Conservation (phyloP, 2,329 filamentous ascomycete genomes). For the Penicillium freii region DNA sequence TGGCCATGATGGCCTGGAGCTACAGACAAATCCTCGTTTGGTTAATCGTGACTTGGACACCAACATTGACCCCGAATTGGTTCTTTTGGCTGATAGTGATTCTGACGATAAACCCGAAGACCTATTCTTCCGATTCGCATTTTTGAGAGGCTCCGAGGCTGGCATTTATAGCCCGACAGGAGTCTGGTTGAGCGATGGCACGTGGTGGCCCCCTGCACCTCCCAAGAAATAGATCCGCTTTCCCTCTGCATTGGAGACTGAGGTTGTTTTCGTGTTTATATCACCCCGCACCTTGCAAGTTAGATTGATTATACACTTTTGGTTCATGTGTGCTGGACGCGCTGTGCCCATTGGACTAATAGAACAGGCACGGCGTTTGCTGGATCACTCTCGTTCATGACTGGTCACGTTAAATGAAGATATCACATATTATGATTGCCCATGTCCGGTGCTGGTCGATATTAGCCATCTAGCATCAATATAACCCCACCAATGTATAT, state of each 20-base stretch:
- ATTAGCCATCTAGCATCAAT: background rate
- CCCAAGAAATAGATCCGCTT: constrained; percentile 24
- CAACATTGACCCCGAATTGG: constrained; percentile 10
- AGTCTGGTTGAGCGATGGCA: constrained; percentile 41
- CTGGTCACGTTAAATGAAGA: constrained; percentile 12
- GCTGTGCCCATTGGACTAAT: constrained; percentile 12
- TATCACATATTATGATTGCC: constrained; percentile 1
- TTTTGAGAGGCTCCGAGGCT: constrained; percentile 42
- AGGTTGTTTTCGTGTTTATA: background rate
- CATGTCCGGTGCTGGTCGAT: background rate
- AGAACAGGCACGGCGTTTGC: constrained; percentile 5
- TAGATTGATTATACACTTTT: constrained; percentile 16
- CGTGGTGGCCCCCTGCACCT: constrained; percentile 33
- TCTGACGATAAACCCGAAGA: constrained; percentile 38
- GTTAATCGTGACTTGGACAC: constrained; percentile 21
- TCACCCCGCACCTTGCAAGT: background rate
- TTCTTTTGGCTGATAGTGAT: constrained; percentile 17
- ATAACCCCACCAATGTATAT: background rate
- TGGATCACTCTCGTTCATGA: constrained; percentile 9
- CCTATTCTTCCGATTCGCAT: constrained; percentile 50
- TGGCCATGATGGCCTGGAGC: constrained; percentile 41
- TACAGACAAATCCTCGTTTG: constrained; percentile 26
- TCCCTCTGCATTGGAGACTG: background rate
- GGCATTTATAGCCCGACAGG: constrained; percentile 41
- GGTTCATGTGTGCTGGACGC: constrained; percentile 21